Evolutionary conservation across 129 eudicot species (phyloP).

Genomic region (Chrysanthemum seticuspe): DNA sequence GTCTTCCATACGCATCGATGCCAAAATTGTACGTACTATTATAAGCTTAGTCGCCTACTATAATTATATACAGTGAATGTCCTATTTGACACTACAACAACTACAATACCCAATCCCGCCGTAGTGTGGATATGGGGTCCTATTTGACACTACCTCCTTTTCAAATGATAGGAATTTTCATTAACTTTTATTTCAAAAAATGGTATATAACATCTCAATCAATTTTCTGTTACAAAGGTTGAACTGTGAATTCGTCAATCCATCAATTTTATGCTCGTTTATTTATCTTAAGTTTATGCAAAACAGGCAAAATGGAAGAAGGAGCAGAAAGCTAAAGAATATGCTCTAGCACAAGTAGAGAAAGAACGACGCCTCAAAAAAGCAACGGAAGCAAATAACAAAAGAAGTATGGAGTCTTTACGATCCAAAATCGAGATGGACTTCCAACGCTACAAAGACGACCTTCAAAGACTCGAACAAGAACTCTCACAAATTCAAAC

Average conservation of each 20-base stretch:
- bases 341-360: constrained; percentile 46
- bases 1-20: background rate
- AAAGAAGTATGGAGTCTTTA: constrained; percentile 58
- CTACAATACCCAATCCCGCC: no score
- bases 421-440: constrained; percentile 61
- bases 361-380: constrained; percentile 64
- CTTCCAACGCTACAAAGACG: constrained; percentile 81
- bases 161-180: no score
- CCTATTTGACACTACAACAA: no score
- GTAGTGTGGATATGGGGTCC: no score
- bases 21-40: background rate
- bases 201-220: background rate
- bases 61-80: no score
- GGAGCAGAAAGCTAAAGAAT: constrained; percentile 64
- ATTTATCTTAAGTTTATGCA: background rate
- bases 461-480: constrained; percentile 74
- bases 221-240: background rate
- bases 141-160: no score
- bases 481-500: constrained; percentile 60
- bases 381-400: constrained; percentile 47
- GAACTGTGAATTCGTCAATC: background rate
- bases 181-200: no score
- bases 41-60: no score
- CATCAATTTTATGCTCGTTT: background rate
- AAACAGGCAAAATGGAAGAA: constrained; percentile 68